Evolutionary conservation across 176 grass and related monocot genomes (phyloP), one percentile per base, ranked within the genome.

Genomic region (Oryza brachyantha): DNA sequence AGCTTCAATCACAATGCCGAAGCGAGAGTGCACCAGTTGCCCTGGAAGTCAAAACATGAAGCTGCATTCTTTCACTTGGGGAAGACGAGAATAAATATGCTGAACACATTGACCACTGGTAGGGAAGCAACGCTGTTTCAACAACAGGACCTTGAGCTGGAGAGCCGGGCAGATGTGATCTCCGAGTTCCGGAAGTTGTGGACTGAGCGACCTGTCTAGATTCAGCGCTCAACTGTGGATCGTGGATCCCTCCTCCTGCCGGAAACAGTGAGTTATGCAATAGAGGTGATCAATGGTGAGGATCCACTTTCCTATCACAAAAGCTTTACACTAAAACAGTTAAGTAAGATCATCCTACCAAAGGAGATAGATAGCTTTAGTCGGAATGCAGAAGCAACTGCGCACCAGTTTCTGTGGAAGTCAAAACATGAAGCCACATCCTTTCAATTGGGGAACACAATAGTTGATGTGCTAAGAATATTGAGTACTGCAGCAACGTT

Each of bases 21-120:
- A 25, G 52, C 37, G 3, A 61, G 28, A 13, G 54, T 8, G 2
- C 60, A 81, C 3, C 78, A 71, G 38, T 71, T 81, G 19, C 8
- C 71, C 0, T 81, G 78, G 78, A 61, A 61, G 28, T 71, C 78
- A 0, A 45, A 70, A 5, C 78, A 81, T 45, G 78, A 68, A 21
- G 27, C 12, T 2, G 78, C 67, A 10, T 45, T 61, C 19, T 57
- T 81, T 61, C 54, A 71, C 25, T 37, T 71, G 55, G 29, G 17
- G 28, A 72, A 61, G 9, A 17, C 27, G 8, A 8, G 40, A 14
- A 70, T 19, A 5, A 70, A 71, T 39, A 35, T 45, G 8, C 38
- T 54, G 29, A 8, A 11, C 36, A 29, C 0, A 14, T 42, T 25
- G 52, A 57, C 16, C 19, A 57, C n/a, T 57, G 52, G 0, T 22